Evolutionary conservation across 139 green algal species (phyloP), one percentile per base, ranked within the genome.

Genomic region (Chlorella sp.): DNA sequence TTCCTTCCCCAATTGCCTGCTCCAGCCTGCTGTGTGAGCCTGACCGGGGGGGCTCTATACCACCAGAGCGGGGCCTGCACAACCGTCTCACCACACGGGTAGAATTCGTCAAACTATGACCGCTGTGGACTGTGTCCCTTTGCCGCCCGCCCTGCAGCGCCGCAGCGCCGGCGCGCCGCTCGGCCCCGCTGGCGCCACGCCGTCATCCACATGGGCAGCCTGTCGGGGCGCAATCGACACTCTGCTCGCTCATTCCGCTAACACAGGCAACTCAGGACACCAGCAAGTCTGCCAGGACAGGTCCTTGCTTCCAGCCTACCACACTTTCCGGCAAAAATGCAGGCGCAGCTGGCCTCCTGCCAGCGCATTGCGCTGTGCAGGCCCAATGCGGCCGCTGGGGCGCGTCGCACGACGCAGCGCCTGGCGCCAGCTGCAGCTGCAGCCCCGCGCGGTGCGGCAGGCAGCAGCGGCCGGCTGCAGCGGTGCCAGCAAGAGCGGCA

Each of bases 401-500:
- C 48, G 48, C 48, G 39, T 61, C 26, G 28, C 78, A 19, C 78
- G 78, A 57, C 42, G 78, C 78, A 83, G 78, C 71, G 71, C 71
- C 71, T 78, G 71, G 71, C 71, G 16, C 40, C 81, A 86, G 57
- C 81, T 42, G 57, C 81, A 76, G 81, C 57, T 42, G n/a, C n/a
- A 18, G 53, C 57, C 5, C 57, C 11, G 34, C 61, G 61, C n/a
- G 19, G 78, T 5, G 57, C 53, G 26, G 40, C 39, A 61, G 40
- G 34, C 81, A 69, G 81, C 34, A 61, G 40, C 81, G 81, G 26
- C 48, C 7, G 5, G 21, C 22, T 78, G 40, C 37, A 32, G 77
- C 77, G 77, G 78, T 40, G 39, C 39, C 83, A 87, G 83, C 83
- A 39, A 69, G 34, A 32, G 1, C 68, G 15, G 84, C 85, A 89